Conservation (phyloP, 768 basidiomycete species). For the Lanmaoa rubissima region DNA sequence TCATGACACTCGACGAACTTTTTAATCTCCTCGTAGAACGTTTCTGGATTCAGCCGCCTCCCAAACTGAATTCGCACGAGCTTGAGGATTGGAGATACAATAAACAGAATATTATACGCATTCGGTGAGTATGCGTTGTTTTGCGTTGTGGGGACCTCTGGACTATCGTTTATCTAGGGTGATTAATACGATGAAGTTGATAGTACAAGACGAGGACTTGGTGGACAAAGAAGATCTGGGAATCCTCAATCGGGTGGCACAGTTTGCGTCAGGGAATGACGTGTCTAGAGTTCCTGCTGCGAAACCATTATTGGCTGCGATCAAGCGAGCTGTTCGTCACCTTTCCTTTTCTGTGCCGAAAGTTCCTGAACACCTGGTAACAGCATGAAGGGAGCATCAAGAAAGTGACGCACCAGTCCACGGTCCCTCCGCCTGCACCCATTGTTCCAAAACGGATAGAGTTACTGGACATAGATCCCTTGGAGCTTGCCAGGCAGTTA, state of each 20-base stretch:
- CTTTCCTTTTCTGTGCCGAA: not conserved
- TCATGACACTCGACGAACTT: conserved; percentile 55
- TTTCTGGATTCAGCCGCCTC: conserved; percentile 56
- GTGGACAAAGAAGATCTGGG: conserved; percentile 53
- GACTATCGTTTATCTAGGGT: conserved; percentile 39
- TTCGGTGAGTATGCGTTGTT: conserved; percentile 42
- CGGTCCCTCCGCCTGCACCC: conserved; percentile 48
- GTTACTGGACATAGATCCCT: conserved; percentile 57
- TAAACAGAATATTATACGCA: conserved; percentile 58
- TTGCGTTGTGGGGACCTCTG: not conserved
- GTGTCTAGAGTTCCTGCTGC: conserved; percentile 43
- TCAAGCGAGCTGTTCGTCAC: conserved; percentile 49
- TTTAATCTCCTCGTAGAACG: conserved; percentile 53
- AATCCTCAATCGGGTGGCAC: conserved; percentile 51
- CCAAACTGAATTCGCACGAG: conserved; percentile 41
- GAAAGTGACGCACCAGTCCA: conserved; percentile 31
- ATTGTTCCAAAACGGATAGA: conserved; percentile 48
- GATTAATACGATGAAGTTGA: conserved; percentile 61
- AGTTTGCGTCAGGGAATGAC: conserved; percentile 47
- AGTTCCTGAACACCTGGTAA: conserved; percentile 1
- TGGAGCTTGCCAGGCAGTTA: conserved; percentile 66
- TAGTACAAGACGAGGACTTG: conserved; percentile 54
- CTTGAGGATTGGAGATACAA: conserved; percentile 51
- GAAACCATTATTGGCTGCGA: conserved; percentile 46
- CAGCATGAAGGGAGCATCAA: conserved; percentile 34